Evolutionary conservation across 23 red algal species (phyloP), one percentile per base, ranked within the genome.

Genomic region (Gracilaria domingensis): DNA sequence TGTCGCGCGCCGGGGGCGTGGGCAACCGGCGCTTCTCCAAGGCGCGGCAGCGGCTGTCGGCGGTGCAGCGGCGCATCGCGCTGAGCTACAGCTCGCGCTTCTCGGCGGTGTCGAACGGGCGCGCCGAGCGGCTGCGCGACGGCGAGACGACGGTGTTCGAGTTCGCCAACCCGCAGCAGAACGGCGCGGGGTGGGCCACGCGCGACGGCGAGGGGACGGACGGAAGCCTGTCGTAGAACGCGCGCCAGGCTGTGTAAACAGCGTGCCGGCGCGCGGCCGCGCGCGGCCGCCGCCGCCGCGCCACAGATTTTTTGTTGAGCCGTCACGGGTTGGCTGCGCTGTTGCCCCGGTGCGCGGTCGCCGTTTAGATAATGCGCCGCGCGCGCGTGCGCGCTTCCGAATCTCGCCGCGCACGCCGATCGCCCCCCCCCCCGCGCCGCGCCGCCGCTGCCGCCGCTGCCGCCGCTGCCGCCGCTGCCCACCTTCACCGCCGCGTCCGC

Each of bases 101-200:
- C 39, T 48, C 79, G 53, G 54, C 40, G 79, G 79, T 59, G 54
- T 11, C 49, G 25, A 56, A 60, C 58, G 79, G 53, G 14, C 18
- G 24, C 8, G 72, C 72, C 26, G 79, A 20, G 37, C 35, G 35
- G 54, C 49, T 82, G 26, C 17, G 5, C 20, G 58, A 82, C 54
- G 39, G 45, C 30, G 79, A 65, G 49, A 59, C 54, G 50, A 82
- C 79, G 12, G 79, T 82, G 36, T 82, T 82, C 58, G 79, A 82
- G 36, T 59, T 82, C 34, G 79, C 79, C 9, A 82, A 82, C 58
- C 79, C 79, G 58, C 39, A 82, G 20, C 7, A 12, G 11, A 59
- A 65, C 33, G 54, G 53, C 7, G 79, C 79, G 21, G 79, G 79
- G 4, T 82, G 79, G 79, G 79, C 79, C 1, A 82, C 54, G 6